Evolutionary conservation across 2,329 filamentous ascomycete genomes (phyloP), one percentile per base, ranked within the genome.

Genomic region (Cladobotryum protrusum): DNA sequence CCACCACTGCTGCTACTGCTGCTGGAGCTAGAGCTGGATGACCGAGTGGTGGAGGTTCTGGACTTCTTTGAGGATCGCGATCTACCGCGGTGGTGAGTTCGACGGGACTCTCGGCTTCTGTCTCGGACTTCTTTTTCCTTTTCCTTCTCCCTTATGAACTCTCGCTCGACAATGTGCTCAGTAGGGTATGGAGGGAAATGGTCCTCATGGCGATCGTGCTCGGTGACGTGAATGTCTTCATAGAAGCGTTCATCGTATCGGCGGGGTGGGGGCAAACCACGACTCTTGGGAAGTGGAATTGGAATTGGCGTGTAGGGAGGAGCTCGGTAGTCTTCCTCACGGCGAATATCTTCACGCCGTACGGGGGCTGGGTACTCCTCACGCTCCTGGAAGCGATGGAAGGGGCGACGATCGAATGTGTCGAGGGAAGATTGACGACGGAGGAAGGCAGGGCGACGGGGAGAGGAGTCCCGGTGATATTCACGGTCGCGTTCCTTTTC

Each of bases 381-480:
- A 17, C 63, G 71, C 35, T 85, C 76, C 48, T 73, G 74, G 57
- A 75, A 73, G 45, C 65, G 63, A 8, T 68, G 68, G 3, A 68
- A 62, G 1, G 87, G 85, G 24, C 82, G 82, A 44, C 90, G 83
- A 67, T 96, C 91, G 63, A 89, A 96, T 0, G 87, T 95, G 66
- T 96, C 91, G 36, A 96, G 76, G 47, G 89, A 95, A 13, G 89
- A 95, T 66, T 95, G 90, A 40, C 91, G 82, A 51, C 91, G 81
- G 45, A 93, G 63, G 55, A 91, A 76, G 29, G 76, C 61, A 2
- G 89, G 90, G 42, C 86, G 78, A 33, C 77, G 75, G 48, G 77
- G 78, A 9, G 79, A 76, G 4, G 76, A 67, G 39, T 66, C 69
- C 24, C 76, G 71, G 41, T 59, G 54, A 34, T 67, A 63, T 12